Percentiles rank a stretch among this genome's conserved stretches.
phyloP scores from a whole-genome alignment of 345 rosid genomes.

The Arabidopsis suecica region DNA sequence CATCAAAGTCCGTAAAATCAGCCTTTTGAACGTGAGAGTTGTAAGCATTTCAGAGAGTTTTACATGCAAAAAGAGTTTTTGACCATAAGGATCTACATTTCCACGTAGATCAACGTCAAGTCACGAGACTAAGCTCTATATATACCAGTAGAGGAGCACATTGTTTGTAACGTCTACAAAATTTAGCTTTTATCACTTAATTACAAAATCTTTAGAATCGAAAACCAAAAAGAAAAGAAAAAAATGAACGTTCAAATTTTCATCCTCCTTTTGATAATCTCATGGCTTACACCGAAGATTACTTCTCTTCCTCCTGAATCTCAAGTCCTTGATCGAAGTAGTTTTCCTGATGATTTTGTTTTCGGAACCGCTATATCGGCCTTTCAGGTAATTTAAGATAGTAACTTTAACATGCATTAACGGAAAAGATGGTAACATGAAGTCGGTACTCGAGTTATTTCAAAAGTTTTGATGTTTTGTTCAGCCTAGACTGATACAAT shows the following conservation, averaged over 20 bases:
- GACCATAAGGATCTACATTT: conserved; percentile 7
- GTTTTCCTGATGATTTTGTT: conserved; percentile 41
- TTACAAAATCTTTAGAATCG: background rate
- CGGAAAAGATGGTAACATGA: background rate
- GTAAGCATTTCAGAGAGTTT: conserved; percentile 28
- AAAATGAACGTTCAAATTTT: conserved; percentile 14
- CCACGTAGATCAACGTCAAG: conserved; percentile 8
- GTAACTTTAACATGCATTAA: background rate
- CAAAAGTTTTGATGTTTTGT: background rate
- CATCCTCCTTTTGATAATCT: conserved; percentile 8
- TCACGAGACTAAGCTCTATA: conserved; percentile 13
- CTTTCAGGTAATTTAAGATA: conserved; percentile 36
- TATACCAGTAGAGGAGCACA: background rate
- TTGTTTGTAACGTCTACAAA: conserved; percentile 37
- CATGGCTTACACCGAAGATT: conserved; percentile 14
- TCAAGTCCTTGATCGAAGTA: conserved; percentile 28
- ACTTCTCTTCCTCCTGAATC: conserved; percentile 3
- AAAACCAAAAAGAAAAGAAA: background rate
- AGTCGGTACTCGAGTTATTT: background rate
- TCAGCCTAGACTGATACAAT: conserved; percentile 3
- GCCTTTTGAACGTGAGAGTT: conserved; percentile 4
- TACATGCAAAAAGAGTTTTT: conserved; percentile 26
- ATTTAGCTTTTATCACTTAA: background rate
- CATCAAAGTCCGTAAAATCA: conserved; percentile 2
- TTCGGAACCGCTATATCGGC: conserved; percentile 45